These are phyloP conservation scores for Sclerotinia subarctica DNA, from an alignment of 2,329 filamentous ascomycete genomes.

Conservation along the genomic window DNA sequence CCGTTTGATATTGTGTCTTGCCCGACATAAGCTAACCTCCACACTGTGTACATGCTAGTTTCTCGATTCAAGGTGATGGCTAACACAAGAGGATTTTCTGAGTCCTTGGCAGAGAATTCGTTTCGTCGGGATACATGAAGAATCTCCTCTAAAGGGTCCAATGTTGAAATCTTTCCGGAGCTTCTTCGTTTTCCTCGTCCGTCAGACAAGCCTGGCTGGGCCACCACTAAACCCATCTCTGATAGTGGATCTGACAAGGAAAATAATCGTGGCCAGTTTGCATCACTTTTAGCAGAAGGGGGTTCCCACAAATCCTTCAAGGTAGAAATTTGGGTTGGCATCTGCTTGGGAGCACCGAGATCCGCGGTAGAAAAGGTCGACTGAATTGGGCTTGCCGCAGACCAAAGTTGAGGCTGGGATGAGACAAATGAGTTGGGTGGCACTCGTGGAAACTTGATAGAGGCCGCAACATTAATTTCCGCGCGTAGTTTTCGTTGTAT, in stretches of 20 bases:
- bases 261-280: constrained; percentile 72
- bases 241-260: constrained; percentile 81
- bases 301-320: constrained; percentile 58
- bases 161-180: constrained; percentile 49
- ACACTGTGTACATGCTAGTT: constrained; percentile 75
- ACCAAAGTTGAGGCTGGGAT: constrained; percentile 57
- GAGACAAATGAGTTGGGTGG: constrained; percentile 83
- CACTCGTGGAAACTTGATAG: constrained; percentile 57
- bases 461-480: constrained; percentile 49
- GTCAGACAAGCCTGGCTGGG: constrained; percentile 47
- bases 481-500: constrained; percentile 73
- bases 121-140: constrained; percentile 72
- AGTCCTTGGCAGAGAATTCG: constrained; percentile 45
- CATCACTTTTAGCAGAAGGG: constrained; percentile 51
- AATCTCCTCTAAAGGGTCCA: constrained; percentile 77
- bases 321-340: constrained; percentile 52
- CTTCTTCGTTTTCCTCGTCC: constrained; percentile 42
- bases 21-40: constrained; percentile 75
- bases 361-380: constrained; percentile 56
- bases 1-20: constrained; percentile 53
- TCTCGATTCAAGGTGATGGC: constrained; percentile 79
- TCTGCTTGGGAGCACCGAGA: constrained; percentile 53
- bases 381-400: constrained; percentile 48
- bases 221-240: constrained; percentile 80
- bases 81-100: constrained; percentile 58